These are phyloP conservation scores for Sisymbrium altissimum DNA, from an alignment of 345 rosid genomes.

Conservation along the genomic window DNA sequence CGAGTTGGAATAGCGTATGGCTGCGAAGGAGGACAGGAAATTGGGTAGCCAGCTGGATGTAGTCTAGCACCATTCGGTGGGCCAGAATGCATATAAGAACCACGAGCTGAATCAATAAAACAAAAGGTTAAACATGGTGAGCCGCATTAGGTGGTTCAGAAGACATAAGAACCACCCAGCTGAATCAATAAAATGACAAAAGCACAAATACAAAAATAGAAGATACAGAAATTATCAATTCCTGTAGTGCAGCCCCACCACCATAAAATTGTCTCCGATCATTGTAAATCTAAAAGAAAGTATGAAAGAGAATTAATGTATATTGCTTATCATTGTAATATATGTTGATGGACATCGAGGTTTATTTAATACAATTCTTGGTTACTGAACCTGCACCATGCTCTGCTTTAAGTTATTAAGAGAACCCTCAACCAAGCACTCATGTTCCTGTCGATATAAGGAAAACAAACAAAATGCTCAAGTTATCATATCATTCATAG, in stretches of 20 bases:
- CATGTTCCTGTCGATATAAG: no score
- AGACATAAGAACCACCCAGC: slow-evolving; percentile 48
- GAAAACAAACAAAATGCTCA: no score
- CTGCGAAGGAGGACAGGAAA: slow-evolving; percentile 84
- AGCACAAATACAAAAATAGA: not conserved
- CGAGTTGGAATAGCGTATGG: slow-evolving; percentile 96
- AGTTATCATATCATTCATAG: no score
- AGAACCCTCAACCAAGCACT: no score
- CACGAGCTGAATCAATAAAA: slow-evolving; percentile 37
- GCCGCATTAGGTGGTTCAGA: no score
- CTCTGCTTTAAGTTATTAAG: no score
- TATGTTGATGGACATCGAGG: not conserved
- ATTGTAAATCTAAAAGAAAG: slow-evolving; percentile 69
- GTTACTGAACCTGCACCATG: no score
- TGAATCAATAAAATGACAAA: not conserved
- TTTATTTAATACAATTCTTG: slow-evolving; percentile 67
- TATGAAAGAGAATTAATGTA: not conserved
- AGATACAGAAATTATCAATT: slow-evolving; percentile 52
- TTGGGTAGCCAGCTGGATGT: slow-evolving; percentile 85
- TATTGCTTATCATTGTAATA: not conserved
- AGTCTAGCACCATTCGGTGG: slow-evolving; percentile 86
- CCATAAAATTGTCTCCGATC: slow-evolving; percentile 84
- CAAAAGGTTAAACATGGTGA: not conserved
- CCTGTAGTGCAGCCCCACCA: slow-evolving; percentile 74
- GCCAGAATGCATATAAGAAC: slow-evolving; percentile 71